Evolutionary conservation across 2,329 filamentous ascomycete species (phyloP), one percentile per base, ranked within the genome.

Genomic region (Aplosporella prunicola): DNA sequence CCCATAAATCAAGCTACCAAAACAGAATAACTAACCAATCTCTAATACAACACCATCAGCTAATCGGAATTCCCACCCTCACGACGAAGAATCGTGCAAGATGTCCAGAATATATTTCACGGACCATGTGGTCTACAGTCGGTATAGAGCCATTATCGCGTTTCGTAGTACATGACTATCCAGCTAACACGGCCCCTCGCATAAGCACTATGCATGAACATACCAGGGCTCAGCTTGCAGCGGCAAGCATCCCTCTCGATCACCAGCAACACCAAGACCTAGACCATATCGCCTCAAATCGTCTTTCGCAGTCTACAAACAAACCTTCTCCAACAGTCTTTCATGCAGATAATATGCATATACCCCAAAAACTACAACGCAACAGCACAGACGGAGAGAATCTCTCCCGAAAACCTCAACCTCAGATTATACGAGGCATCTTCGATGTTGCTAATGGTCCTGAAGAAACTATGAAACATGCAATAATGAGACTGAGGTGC

Each of bases 181-280:
- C 10, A 20, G 18, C 18, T 7, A 16, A 30, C 13, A 18, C 13
- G 2, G 9, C 24, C n/a, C n/a, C n/a, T n/a, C n/a, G n/a, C n/a
- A n/a, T n/a, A n/a, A 39, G 37, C 25, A 39, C 34, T 20, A 39
- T 39, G 37, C 37, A 34, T 25, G 26, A 31, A 20, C 37, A 39
- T 15, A 39, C 37, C 13, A 24, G 26, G 17, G 37, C 37, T n/a
- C 37, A 39, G 17, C 25, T 39, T 8, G 30, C 25, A 17, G 37
- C 37, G 9, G 18, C 36, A 9, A 29, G n/a, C 36, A 6, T 24
- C 24, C 7, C 32, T 25, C 27, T 14, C 27, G 14, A 4, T 16
- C 27, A 9, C 13, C 27, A 9, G 14, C 27, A 6, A 14, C 27
- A n/a, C n/a, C 7, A 16, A 29, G n/a, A 29, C 18, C 27, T 16